A percentile compares a stretch with the other conserved stretches of the same genome.
phyloP scores from a whole-genome alignment of 768 basidiomycete genomes.

The Naganishia onofrii region DNA sequence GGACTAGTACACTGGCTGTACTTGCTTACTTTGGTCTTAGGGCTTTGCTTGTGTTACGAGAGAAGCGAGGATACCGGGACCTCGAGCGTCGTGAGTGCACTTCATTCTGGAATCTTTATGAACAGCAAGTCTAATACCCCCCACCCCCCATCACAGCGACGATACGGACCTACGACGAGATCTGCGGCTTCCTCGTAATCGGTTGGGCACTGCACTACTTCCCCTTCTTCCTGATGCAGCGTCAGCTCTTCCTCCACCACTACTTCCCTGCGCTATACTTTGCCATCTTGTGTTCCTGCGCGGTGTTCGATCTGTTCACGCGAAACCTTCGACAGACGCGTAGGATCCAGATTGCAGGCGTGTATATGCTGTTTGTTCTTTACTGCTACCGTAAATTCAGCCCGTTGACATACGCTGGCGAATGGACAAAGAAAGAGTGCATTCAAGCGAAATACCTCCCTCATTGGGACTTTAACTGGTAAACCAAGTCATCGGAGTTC shows the following conservation, averaged over 20 bases:
- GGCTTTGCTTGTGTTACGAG: constrained; percentile 77
- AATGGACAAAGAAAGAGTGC: constrained; percentile 83
- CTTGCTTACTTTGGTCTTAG: constrained; percentile 66
- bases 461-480: constrained; percentile 93
- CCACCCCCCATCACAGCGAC: background rate
- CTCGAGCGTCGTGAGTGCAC: constrained; percentile 78
- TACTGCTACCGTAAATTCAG: constrained; percentile 77
- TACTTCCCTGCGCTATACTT: constrained; percentile 85
- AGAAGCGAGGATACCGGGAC: constrained; percentile 85
- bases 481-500: constrained; percentile 28
- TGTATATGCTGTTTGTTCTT: constrained; percentile 62
- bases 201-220: constrained; percentile 92
- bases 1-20: constrained; percentile 71
- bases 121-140: background rate
- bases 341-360: constrained; percentile 74
- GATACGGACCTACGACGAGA: constrained; percentile 64
- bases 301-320: constrained; percentile 80
- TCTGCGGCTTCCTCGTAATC: constrained; percentile 85
- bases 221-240: constrained; percentile 95
- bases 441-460: constrained; percentile 75
- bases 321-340: constrained; percentile 71
- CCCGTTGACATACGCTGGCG: constrained; percentile 75
- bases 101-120: background rate
- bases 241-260: constrained; percentile 96
- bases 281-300: constrained; percentile 63